Evolutionary conservation across 306 rosid genomes (phyloP).

Genomic region (Begonia peltatifolia): DNA sequence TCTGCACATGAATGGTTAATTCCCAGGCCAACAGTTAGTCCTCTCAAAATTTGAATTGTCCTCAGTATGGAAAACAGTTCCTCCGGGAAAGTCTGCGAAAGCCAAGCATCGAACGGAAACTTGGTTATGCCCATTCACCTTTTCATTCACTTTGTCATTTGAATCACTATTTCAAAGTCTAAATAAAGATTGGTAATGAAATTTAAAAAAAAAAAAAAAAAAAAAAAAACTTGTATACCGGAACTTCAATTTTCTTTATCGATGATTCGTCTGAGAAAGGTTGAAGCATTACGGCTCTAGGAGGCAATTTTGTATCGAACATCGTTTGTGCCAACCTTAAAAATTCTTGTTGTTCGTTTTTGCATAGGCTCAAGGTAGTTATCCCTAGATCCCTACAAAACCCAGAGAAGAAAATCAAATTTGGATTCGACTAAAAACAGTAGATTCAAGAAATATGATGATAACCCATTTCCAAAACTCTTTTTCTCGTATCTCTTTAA

Average conservation of each 20-base stretch:
- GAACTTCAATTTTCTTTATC: slow-evolving; percentile 70
- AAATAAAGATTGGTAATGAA: neutral
- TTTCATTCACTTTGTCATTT: neutral
- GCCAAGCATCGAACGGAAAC: slow-evolving; percentile 9
- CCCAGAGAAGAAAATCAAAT: neutral
- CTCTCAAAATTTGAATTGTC: slow-evolving; percentile 86
- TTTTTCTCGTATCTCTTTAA: too few species aligned
- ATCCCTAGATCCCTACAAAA: slow-evolving; percentile 76
- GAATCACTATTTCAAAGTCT: too few species aligned
- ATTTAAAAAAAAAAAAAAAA: neutral
- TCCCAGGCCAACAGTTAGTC: slow-evolving; percentile 92
- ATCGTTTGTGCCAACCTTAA: slow-evolving; percentile 61
- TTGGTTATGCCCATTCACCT: neutral
- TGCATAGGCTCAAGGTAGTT: slow-evolving; percentile 50
- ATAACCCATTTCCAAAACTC: too few species aligned
- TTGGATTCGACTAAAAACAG: too few species aligned
- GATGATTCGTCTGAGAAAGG: slow-evolving; percentile 90
- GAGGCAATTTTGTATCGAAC: slow-evolving; percentile 95
- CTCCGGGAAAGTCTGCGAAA: slow-evolving; percentile 72
- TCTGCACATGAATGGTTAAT: slow-evolving; percentile 91
- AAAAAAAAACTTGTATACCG: slow-evolving; percentile 19
- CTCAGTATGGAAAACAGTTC: slow-evolving; percentile 89
- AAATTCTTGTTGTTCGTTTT: slow-evolving; percentile 63
- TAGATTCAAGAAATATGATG: too few species aligned
- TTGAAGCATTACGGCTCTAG: slow-evolving; percentile 75